A percentile compares a stretch with the other conserved stretches of the same genome.
Conservation (phyloP, 2,329 filamentous ascomycete species). For the Paecilomyces variotii region DNA sequence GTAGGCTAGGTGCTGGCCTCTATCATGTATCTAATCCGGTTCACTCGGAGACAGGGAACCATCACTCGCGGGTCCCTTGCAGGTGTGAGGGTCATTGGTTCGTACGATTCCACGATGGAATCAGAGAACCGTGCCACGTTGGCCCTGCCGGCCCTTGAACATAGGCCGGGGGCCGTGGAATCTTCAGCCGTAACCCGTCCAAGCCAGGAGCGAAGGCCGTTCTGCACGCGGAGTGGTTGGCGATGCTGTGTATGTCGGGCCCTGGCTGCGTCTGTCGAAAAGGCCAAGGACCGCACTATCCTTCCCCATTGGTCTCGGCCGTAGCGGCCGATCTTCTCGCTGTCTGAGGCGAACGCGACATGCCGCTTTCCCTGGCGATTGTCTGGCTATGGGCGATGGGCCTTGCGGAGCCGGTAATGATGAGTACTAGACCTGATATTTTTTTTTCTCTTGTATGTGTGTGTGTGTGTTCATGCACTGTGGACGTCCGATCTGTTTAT, state of each 20-base stretch:
- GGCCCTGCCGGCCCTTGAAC: background rate
- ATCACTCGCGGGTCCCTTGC: constrained; percentile 5
- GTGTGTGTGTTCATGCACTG: background rate
- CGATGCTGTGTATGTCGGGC: background rate
- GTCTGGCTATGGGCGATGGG: background rate
- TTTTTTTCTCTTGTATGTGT: background rate
- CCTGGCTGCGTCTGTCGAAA: background rate
- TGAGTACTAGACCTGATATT: constrained; percentile 1
- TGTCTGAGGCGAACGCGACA: background rate
- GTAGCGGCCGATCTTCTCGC: background rate
- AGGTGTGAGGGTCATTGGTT: constrained; percentile 3
- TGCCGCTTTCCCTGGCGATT: background rate
- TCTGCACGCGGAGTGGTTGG: background rate
- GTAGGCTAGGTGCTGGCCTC: background rate
- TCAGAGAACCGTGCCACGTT: constrained; percentile 3
- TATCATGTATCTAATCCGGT: background rate
- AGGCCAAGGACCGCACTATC: background rate
- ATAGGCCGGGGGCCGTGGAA: background rate
- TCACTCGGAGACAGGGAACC: background rate
- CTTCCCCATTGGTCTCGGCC: background rate
- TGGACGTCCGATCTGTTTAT: background rate
- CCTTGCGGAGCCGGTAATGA: background rate
- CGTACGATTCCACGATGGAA: constrained; percentile 3
- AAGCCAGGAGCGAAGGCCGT: background rate
- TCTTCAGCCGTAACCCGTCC: constrained; percentile 3